Percentiles rank a stretch among this genome's conserved stretches.
Evolutionary conservation across 2,329 filamentous ascomycete species (phyloP).

Genomic region (Botrytis deweyae): DNA sequence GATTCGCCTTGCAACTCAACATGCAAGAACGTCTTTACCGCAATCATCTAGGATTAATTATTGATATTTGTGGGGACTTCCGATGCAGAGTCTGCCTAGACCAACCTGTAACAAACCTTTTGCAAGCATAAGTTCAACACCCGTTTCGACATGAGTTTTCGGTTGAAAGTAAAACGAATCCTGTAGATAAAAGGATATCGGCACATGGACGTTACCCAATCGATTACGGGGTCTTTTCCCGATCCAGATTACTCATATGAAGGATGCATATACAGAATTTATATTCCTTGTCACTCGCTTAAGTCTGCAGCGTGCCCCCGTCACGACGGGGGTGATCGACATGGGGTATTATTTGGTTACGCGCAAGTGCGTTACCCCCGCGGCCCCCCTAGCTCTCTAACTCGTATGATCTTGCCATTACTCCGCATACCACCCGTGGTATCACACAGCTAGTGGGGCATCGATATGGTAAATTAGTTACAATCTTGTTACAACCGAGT

Average conservation of each 20-base stretch:
- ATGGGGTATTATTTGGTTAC: not conserved
- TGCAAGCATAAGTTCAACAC: not conserved
- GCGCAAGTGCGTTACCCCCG: not conserved
- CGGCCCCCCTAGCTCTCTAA: not conserved
- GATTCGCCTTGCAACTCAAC: not conserved
- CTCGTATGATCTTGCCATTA: not conserved
- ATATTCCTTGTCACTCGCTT: conserved; percentile 5
- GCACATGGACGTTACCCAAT: conserved; percentile 3
- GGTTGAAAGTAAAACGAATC: not conserved
- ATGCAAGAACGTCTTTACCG: conserved; percentile 9
- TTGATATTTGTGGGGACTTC: conserved; percentile 10
- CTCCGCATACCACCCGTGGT: not conserved
- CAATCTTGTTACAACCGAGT: not conserved
- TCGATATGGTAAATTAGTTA: not conserved
- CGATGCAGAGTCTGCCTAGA: not conserved
- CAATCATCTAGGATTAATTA: not conserved
- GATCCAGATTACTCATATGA: not conserved
- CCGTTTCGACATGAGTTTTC: not conserved
- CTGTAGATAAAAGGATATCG: not conserved
- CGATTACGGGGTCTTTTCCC: not conserved
- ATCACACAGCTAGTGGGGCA: not conserved
- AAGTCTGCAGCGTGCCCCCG: not conserved
- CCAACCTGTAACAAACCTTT: not conserved
- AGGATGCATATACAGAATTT: not conserved
- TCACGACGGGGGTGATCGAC: not conserved